Evolutionary conservation across 495 filamentous ascomycete genomes (phyloP).

Genomic region (Neurospora hispaniola): DNA sequence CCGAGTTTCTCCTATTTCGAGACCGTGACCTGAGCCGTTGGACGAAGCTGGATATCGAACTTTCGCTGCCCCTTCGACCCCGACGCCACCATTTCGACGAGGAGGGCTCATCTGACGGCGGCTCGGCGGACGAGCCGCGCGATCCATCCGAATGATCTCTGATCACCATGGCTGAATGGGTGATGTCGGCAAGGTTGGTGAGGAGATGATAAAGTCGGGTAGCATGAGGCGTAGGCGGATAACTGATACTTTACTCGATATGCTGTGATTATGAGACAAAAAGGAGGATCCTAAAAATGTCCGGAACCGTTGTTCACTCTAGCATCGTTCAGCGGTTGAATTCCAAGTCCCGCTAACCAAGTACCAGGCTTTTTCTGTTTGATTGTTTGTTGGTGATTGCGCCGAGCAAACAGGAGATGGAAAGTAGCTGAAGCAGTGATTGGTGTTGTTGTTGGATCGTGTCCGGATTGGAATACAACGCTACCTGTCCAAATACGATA

Average conservation of each 20-base stretch:
- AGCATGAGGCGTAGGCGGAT: not conserved
- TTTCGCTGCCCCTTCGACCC: not conserved
- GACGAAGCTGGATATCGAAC: not conserved
- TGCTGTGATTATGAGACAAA: not conserved
- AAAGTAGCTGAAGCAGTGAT: not conserved
- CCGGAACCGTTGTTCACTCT: not conserved
- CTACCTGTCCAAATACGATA: not conserved
- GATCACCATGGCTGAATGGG: not conserved
- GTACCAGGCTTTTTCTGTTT: too few relatives aligned
- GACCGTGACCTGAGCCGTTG: not conserved
- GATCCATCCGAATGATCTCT: not conserved
- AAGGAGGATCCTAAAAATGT: not conserved
- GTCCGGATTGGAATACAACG: not conserved
- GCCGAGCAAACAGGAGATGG: not conserved
- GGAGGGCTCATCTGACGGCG: not conserved
- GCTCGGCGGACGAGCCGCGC: not conserved
- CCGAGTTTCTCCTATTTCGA: not conserved
- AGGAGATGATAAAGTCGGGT: not conserved
- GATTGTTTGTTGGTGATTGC: not conserved
- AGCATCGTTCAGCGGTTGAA: not conserved
- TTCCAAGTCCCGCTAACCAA: not conserved
- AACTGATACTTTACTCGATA: not conserved
- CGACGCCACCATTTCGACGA: not conserved
- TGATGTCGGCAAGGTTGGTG: not conserved
- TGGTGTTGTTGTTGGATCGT: not conserved